These are phyloP conservation scores for Poa pratensis DNA, from an alignment of 176 grass and related monocot species.

Conservation along the genomic window DNA sequence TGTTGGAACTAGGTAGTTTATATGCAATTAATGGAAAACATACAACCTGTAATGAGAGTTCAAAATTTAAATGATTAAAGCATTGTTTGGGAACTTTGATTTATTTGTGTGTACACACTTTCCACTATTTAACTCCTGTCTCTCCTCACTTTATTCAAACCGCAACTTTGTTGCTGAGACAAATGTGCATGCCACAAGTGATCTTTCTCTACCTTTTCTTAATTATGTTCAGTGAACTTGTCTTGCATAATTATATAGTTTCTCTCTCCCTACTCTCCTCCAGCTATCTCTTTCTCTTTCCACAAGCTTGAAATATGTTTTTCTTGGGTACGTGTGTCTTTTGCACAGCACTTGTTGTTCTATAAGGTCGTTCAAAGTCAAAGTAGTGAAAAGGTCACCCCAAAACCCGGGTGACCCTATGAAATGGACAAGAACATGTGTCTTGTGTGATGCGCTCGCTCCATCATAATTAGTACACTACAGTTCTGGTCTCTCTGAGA, in stretches of 20 bases:
- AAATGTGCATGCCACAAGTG: constrained; percentile 57
- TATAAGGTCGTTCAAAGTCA: constrained; percentile 64
- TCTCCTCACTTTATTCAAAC: constrained; percentile 48
- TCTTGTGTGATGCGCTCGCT: constrained; percentile 62
- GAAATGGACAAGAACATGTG: constrained; percentile 76
- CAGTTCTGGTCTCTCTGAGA: constrained; percentile 45
- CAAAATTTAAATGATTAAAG: constrained; percentile 55
- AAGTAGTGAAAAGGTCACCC: constrained; percentile 73
- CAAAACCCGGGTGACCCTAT: constrained; percentile 72
- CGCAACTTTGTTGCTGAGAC: constrained; percentile 35
- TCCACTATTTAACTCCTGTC: constrained; percentile 19
- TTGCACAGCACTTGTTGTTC: constrained; percentile 45
- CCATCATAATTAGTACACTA: constrained; percentile 48
- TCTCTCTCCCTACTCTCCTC: not conserved
- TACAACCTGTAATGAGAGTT: constrained; percentile 15
- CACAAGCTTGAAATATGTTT: not conserved
- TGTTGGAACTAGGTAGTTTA: not conserved
- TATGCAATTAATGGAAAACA: not conserved
- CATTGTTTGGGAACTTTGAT: constrained; percentile 1
- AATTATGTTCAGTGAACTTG: constrained; percentile 42
- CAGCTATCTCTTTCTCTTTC: not conserved
- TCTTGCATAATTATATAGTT: constrained; percentile 16
- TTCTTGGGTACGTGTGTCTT: constrained; percentile 13
- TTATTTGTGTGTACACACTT: constrained; percentile 32
- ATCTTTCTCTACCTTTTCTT: constrained; percentile 63